These are phyloP conservation scores for Cyclostephanos tholiformis DNA, from an alignment of 108 stramenopile genomes.

Conservation along the genomic window DNA sequence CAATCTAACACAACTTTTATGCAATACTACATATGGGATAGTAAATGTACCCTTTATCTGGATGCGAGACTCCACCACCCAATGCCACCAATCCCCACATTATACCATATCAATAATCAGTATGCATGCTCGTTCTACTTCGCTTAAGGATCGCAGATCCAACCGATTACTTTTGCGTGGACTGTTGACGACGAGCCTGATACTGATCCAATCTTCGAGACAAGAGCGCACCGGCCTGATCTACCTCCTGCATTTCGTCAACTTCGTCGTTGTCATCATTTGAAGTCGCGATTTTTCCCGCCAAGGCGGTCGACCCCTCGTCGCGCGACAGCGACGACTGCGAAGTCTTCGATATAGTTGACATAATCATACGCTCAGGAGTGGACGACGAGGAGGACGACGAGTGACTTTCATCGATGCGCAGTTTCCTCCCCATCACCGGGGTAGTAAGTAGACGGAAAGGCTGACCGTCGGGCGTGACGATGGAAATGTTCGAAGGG, in stretches of 20 bases:
- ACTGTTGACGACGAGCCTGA: conserved; percentile 2
- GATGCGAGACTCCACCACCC: too few species aligned
- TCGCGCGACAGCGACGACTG: neutral
- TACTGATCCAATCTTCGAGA: conserved; percentile 32
- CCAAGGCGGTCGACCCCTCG: neutral
- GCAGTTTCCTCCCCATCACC: neutral
- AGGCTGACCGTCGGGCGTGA: conserved; percentile 36
- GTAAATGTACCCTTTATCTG: too few species aligned
- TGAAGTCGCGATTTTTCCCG: neutral
- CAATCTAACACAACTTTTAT: too few species aligned
- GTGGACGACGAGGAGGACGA: neutral
- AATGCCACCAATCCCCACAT: too few species aligned
- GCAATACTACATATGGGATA: too few species aligned
- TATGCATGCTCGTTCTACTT: neutral
- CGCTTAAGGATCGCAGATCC: neutral
- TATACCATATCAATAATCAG: neutral
- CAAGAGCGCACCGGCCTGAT: conserved; percentile 40
- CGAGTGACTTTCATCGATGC: neutral
- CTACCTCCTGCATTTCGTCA: conserved; percentile 24
- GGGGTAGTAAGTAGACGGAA: conserved; percentile 14
- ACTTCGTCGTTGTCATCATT: neutral
- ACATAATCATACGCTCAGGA: neutral
- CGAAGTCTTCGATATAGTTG: too few species aligned
- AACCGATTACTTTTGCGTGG: neutral
- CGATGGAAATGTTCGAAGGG: conserved; percentile 19